A percentile compares a stretch with the other conserved stretches of the same genome.
Conservation (phyloP, 2,329 filamentous ascomycete species). For the Graphilbum fragrans region DNA sequence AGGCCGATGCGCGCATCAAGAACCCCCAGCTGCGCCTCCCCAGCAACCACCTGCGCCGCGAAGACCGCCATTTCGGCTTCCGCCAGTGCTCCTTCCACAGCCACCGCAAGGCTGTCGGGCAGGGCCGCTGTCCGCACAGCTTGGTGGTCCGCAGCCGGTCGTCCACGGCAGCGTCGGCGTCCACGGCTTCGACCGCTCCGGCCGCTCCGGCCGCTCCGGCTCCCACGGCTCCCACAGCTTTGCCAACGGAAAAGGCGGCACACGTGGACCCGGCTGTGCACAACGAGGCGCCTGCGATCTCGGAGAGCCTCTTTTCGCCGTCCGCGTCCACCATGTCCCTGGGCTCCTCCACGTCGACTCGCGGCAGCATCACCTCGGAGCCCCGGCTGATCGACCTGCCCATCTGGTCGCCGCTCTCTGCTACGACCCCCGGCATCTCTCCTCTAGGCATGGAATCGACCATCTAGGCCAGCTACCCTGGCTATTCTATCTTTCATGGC, state of each 20-base stretch:
- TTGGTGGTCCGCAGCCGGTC: not conserved
- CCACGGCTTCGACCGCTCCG: not conserved
- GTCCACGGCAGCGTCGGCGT: not conserved
- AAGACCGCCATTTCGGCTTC: conserved; percentile 48
- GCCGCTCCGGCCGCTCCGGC: not conserved
- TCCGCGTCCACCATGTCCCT: not conserved
- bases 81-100: conserved; percentile 49
- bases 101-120: conserved; percentile 40
- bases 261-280: no score
- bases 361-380: conserved; percentile 1
- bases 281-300: no score
- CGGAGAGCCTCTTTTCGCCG: no score
- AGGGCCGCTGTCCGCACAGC: conserved; percentile 39
- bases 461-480: conserved; percentile 4
- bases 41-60: conserved; percentile 41
- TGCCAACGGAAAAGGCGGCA: no score
- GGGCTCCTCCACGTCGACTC: not conserved
- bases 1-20: conserved; percentile 42
- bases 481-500: no score
- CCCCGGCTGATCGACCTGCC: conserved; percentile 5
- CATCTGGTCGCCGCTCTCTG: conserved; percentile 5
- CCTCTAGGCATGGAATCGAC: conserved; percentile 10
- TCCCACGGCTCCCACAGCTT: not conserved
- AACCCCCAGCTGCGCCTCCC: conserved; percentile 48
- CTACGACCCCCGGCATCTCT: conserved; percentile 3